Evolutionary conservation across 768 basidiomycete species (phyloP).

Genomic region (Lenzites betulinus): DNA sequence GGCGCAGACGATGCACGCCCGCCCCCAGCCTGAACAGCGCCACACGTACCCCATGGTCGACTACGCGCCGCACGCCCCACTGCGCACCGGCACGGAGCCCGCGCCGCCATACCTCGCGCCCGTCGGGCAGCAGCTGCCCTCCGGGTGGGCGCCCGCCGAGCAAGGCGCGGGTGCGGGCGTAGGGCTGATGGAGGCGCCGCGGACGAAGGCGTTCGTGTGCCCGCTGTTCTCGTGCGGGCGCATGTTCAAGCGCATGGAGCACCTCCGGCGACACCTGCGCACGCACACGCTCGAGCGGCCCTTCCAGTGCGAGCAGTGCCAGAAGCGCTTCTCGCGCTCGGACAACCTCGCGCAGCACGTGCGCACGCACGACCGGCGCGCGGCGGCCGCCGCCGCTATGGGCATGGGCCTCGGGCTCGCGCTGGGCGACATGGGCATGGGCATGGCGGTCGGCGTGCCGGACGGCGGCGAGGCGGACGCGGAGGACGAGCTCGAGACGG

Average conservation of each 20-base stretch:
- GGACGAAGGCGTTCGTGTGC: conserved; percentile 70
- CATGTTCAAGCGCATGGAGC: conserved; percentile 90
- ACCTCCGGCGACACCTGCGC: conserved; percentile 83
- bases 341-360: conserved; percentile 90
- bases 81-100: conserved; percentile 24
- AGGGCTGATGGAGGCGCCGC: conserved; percentile 17
- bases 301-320: conserved; percentile 71
- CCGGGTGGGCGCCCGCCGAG: conserved; percentile 3
- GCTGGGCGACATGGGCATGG: conserved; percentile 23
- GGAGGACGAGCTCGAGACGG: conserved; percentile 38
- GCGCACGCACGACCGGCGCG: conserved; percentile 69
- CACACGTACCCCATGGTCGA: conserved; percentile 26
- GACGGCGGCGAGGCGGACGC: conserved; percentile 30
- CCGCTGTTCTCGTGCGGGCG: conserved; percentile 82
- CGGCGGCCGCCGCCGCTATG: conserved; percentile 34
- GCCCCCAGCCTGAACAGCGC: conserved; percentile 23
- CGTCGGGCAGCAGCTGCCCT: conserved; percentile 8
- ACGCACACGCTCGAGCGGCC: conserved; percentile 91
- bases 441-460: conserved; percentile 28
- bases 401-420: conserved; percentile 12
- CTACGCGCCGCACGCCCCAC: conserved; percentile 17
- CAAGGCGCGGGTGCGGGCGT: neutral
- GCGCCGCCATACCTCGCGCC: conserved; percentile 11
- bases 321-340: conserved; percentile 82
- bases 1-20: conserved; percentile 2